Base-by-base conservation (phyloP, 169 alveolate genomes). In the Plasmodium vivax region DNA sequence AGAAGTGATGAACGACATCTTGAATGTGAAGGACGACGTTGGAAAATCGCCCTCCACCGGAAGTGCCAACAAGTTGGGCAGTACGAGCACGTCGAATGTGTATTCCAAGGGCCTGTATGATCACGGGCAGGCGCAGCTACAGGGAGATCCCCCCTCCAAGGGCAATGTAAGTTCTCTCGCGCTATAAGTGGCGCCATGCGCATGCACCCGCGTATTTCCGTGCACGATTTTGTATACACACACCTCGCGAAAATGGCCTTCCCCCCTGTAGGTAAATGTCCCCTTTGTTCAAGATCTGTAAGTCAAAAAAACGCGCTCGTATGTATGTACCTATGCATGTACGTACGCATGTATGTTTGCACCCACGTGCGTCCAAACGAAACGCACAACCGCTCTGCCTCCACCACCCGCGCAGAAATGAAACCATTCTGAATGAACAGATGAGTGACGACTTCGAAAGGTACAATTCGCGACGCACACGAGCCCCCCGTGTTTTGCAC, bases 1-100 rank as follows among this genome's bases (percentile, higher is more conserved):
- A 75, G 93, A 85, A 85, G 85, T 85, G 19, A 75, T 85, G 85
- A 85, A 75, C n/a, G 93, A 85, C 6, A 54, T 85, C 38, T 56
- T 85, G 82, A 75, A 85, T 77, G 47, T 77, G 8, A 85, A 85
- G 32, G 62, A 85, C 23, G 72, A 84, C 1, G 75, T 32, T 6
- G 45, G 19, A 54, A 85, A 85, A 85, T 8, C 45, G 16, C 9
- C 87, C 16, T 38, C 81, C 5, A 51, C 34, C 3, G 87, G 41
- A 12, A 54, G 34, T 36, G 58, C 43, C 10, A 41, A 85, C 38
- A 75, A 36, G 16, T 36, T n/a, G 80, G 72, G 75, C 8, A 75
- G 68, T 43, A 84, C 16, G 41, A 82, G 14, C 56, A 54, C 79
- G 30, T 36, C 23, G 7, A 71, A 72, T 45, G 75, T 23, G 68